Evolutionary conservation across 768 basidiomycete genomes (phyloP).

Genomic region (Postia placenta): DNA sequence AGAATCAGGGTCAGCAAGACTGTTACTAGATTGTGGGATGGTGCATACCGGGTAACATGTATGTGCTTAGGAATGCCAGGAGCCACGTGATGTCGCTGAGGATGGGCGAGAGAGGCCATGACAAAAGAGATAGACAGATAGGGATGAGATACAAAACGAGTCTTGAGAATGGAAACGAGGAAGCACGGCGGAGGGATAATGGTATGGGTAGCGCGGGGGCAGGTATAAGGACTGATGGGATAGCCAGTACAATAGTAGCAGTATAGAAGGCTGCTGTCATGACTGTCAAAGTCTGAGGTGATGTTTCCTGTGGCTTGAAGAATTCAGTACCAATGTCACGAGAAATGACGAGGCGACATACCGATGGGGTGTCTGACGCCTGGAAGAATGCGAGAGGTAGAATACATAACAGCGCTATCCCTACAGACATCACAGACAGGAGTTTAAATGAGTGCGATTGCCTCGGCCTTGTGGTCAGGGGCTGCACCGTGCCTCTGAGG

Average conservation of each 20-base stretch:
- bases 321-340: background rate
- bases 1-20: background rate
- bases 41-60: constrained; percentile 52
- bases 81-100: constrained; percentile 46
- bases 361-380: constrained; percentile 36
- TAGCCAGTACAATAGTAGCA: constrained; percentile 47
- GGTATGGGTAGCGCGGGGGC: constrained; percentile 48
- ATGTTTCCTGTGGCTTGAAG: constrained; percentile 17
- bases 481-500: constrained; percentile 37
- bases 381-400: constrained; percentile 54
- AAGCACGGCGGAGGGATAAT: constrained; percentile 30
- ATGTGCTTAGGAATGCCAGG: constrained; percentile 49
- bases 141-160: constrained; percentile 35
- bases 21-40: background rate
- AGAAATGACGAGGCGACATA: constrained; percentile 26
- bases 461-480: constrained; percentile 35
- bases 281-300: constrained; percentile 24
- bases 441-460: constrained; percentile 51
- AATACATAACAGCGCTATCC: constrained; percentile 42
- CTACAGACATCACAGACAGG: constrained; percentile 45
- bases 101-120: constrained; percentile 30
- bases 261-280: constrained; percentile 40
- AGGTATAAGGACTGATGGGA: constrained; percentile 55
- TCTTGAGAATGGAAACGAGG: constrained; percentile 42
- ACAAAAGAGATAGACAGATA: constrained; percentile 40